These are phyloP conservation scores for Penicillium digitatum DNA, from an alignment of 2,329 filamentous ascomycete species.

Conservation along the genomic window DNA sequence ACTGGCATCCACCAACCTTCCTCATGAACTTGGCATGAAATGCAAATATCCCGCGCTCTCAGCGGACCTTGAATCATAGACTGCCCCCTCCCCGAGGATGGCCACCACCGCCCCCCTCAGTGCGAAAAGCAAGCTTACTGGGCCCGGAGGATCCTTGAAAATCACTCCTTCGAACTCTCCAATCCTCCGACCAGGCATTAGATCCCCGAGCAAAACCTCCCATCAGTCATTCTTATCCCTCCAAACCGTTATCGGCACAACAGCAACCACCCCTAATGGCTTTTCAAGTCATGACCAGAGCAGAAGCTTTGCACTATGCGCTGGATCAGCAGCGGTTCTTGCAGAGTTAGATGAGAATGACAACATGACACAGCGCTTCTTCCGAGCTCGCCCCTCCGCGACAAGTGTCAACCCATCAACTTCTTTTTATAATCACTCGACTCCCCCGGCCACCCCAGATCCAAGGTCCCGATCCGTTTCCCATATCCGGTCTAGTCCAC, in stretches of 20 bases:
- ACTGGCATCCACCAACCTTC: not conserved
- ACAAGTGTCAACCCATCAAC: constrained; percentile 63
- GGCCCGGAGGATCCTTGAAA: constrained; percentile 49
- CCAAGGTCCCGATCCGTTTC: constrained; percentile 57
- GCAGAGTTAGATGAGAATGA: constrained; percentile 69
- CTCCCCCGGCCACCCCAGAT: constrained; percentile 54
- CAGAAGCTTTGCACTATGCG: constrained; percentile 77
- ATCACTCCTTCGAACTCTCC: constrained; percentile 75
- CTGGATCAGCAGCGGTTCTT: constrained; percentile 88
- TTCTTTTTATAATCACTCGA: constrained; percentile 54
- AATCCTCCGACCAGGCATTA: constrained; percentile 57
- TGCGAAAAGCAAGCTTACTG: constrained; percentile 36
- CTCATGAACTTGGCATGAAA: constrained; percentile 32
- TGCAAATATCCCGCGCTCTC: constrained; percentile 23
- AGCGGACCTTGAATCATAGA: constrained; percentile 29
- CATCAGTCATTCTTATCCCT: constrained; percentile 59
- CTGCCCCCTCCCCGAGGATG: constrained; percentile 28
- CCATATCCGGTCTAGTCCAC: constrained; percentile 48
- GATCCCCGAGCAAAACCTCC: constrained; percentile 57
- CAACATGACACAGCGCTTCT: constrained; percentile 74
- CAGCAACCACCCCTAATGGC: constrained; percentile 75
- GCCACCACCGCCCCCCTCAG: constrained; percentile 33
- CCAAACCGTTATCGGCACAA: constrained; percentile 85
- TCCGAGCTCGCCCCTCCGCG: constrained; percentile 70
- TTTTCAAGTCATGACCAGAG: constrained; percentile 75